Evolutionary conservation across 139 green algal genomes (phyloP), one percentile per base, ranked within the genome.

Genomic region (Ulvella scutata): DNA sequence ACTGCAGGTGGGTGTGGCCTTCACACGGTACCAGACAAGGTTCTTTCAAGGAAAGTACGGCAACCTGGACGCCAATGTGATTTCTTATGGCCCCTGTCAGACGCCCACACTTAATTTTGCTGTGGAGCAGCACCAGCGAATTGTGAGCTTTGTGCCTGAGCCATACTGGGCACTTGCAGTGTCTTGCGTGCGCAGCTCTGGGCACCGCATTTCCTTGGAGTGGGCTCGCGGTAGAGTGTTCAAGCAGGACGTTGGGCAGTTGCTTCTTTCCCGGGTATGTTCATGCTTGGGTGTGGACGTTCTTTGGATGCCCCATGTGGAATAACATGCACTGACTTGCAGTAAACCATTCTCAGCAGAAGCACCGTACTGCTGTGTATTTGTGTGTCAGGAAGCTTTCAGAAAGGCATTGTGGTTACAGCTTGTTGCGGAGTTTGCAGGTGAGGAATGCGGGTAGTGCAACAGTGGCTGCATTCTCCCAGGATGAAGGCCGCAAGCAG

Each of bases 21-120:
- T 96, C 82, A 96, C 91, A 2, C 82, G 91, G 61, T 94, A 91
- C 81, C 91, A 94, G 76, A 92, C 88, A 3, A 76, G 89, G 3
- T 94, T 85, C 80, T 93, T 95, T 74, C 87, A 93, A 79, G 85
- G 38, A 6, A 96, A 91, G 79, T 97, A 96, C 77, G 88, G 88
- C 75, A 94, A 96, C 76, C 83, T 97, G 59, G 90, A 97, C 76
- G 82, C 85, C 39, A 74, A 76, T 3, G 83, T 97, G 4, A 87
- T 97, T 29, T 87, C 74, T 62, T 97, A 95, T 74, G 91, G 91
- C 29, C 91, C 91, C 51, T 96, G 91, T 79, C 90, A 96, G 81
- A 95, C 89, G 2, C 90, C 91, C 37, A 95, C 91, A 0, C 84
- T 96, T n/a, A 85, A 83, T 51, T 95, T 94, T 76, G 89, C 82